Base-by-base conservation (phyloP, 1,139 yeast species). In the Kodamaea alishanica region DNA sequence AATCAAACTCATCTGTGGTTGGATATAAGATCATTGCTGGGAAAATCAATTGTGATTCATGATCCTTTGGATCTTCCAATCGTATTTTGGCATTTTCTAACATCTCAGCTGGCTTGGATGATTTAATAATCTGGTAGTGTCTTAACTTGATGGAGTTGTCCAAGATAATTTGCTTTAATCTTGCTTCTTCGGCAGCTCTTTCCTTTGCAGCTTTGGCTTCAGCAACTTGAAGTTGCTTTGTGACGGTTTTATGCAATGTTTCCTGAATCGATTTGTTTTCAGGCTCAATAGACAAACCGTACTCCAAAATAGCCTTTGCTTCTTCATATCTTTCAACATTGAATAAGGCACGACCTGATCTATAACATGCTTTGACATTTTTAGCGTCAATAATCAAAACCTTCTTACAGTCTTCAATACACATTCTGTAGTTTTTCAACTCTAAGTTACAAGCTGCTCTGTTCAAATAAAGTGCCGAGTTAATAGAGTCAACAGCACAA, bases 401-500 rank as follows among this genome's bases (percentile, higher is more conserved):
- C 38, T 72, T 73, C 50, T 83, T 82, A 56, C 96, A 87, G 60
- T 92, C 97, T 46, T 84, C 87, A 47, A 92, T 83, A 56, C 96
- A 86, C 40, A 79, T 70, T 61, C 98, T 76, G 60, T 80, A 92
- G 60, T 94, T 94, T 51, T 81, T 82, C 47, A 86, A 60, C 54
- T 85, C 96, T 47, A 92, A 66, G 52, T 92, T 87, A 61, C 97
- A 87, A 1, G 96, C 97, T 2, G 97, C 96, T 45, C 96, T 74
- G 59, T 94, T 92, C 40, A 84, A 67, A 47, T 73, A 79, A 37
- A 92, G 70, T 0, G 92, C 79, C 2, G 79, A 73, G 32, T 79
- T 79, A 34, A 89, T 65, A 24, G 49, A 44, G 26, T 44, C 51
- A 11, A 70, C 83, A 6, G 69, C 75, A 54, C 87, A 77, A 39